Evolutionary conservation across 2,329 filamentous ascomycete species (phyloP).

Genomic region (Mycogone perniciosa): DNA sequence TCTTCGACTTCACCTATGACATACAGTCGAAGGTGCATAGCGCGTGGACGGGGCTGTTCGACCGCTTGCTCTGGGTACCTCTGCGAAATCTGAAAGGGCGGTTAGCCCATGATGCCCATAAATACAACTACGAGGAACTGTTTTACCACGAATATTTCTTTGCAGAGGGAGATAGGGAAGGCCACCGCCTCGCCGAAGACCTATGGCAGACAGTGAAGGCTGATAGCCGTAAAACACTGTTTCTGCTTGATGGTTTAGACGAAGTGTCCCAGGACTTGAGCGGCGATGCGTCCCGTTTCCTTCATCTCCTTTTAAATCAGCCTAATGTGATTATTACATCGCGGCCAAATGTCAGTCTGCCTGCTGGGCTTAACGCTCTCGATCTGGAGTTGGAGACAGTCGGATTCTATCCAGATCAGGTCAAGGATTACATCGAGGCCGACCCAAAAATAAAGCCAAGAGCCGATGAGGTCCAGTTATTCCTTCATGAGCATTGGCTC

Average conservation of each 20-base stretch:
- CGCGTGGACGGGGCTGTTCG: conserved; percentile 19
- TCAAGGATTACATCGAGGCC: conserved; percentile 23
- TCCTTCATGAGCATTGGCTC: conserved; percentile 26
- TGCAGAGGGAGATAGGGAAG: conserved; percentile 1
- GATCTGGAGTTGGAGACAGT: conserved; percentile 35
- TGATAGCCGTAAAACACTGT: conserved; percentile 25
- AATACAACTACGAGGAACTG: conserved; percentile 21
- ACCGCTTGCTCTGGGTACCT: conserved; percentile 35
- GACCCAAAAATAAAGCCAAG: background rate
- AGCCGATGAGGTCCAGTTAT: conserved; percentile 23
- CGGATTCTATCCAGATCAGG: conserved; percentile 32
- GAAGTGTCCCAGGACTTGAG: conserved; percentile 28
- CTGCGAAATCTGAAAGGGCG: conserved; percentile 26
- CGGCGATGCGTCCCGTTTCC: conserved; percentile 15
- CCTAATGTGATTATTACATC: conserved; percentile 35
- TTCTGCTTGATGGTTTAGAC: conserved; percentile 38
- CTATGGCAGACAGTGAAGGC: conserved; percentile 12
- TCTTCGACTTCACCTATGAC: conserved; percentile 26
- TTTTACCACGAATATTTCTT: conserved; percentile 26
- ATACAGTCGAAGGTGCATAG: conserved; percentile 4
- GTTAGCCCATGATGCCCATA: background rate
- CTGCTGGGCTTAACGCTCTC: background rate
- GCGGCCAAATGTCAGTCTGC: conserved; percentile 24
- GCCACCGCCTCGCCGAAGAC: conserved; percentile 13
- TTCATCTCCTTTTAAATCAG: conserved; percentile 26